Percentiles rank a stretch among this genome's conserved stretches.
Conservation (phyloP, 768 basidiomycete genomes). For the Candolleomyces aberdarensis region DNA sequence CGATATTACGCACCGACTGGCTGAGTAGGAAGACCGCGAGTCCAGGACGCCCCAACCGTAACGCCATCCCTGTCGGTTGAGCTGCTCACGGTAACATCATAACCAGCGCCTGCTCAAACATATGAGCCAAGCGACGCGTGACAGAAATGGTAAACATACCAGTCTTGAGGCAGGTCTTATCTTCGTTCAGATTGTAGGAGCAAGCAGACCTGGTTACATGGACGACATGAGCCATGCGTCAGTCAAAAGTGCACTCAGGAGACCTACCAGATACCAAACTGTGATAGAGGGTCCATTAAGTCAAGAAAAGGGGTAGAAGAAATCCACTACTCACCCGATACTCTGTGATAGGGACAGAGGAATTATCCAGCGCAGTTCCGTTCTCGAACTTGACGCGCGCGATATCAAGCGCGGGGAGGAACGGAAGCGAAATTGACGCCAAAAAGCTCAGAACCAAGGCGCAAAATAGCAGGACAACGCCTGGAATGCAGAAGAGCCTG, state of each 20-base stretch:
- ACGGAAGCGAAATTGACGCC: slow-evolving; percentile 70
- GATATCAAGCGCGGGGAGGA: slow-evolving; percentile 64
- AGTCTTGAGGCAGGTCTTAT: slow-evolving; percentile 45
- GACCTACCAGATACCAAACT: slow-evolving; percentile 74
- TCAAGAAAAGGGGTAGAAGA: not conserved
- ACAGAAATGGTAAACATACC: slow-evolving; percentile 29
- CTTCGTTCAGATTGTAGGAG: slow-evolving; percentile 40
- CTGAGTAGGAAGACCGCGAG: slow-evolving; percentile 69
- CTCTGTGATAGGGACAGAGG: slow-evolving; percentile 30
- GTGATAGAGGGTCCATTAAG: slow-evolving; percentile 1
- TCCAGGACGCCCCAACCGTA: slow-evolving; percentile 58
- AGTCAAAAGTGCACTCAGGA: not conserved
- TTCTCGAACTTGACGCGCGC: slow-evolving; percentile 50
- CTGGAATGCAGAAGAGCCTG: slow-evolving; percentile 60
- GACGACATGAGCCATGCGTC: not conserved
- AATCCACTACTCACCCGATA: slow-evolving; percentile 49
- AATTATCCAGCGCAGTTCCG: slow-evolving; percentile 23
- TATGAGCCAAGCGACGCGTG: not conserved
- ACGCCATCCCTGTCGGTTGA: slow-evolving; percentile 25
- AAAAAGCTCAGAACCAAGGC: slow-evolving; percentile 68
- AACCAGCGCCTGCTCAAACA: slow-evolving; percentile 47
- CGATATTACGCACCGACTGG: slow-evolving; percentile 59
- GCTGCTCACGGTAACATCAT: slow-evolving; percentile 43
- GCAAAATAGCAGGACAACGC: slow-evolving; percentile 46
- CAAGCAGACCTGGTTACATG: slow-evolving; percentile 55